Conservation (phyloP, 805 yeast genomes). For the Zygosaccharomyces bisporus region DNA sequence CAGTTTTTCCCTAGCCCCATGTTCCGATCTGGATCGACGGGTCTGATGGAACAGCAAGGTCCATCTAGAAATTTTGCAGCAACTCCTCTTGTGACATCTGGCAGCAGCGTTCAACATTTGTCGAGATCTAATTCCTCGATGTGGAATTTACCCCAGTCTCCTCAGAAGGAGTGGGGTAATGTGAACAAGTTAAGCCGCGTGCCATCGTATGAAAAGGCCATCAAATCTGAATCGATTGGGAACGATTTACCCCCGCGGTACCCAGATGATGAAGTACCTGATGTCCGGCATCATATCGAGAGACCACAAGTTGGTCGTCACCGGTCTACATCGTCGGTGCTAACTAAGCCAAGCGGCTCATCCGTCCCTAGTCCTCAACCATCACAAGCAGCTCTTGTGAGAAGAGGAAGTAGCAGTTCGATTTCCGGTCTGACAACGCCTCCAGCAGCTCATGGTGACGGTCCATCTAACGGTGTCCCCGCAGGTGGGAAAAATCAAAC, state of each 20-base stretch:
- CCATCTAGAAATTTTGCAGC: not conserved
- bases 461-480: constrained; percentile 9
- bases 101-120: constrained; percentile 2
- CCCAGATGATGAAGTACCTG: constrained; percentile 16
- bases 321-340: constrained; percentile 24
- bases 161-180: constrained; percentile 40
- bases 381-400: constrained; percentile 20
- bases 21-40: constrained; percentile 4
- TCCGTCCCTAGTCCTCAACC: constrained; percentile 9
- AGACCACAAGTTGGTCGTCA: constrained; percentile 31
- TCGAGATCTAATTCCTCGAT: constrained; percentile 5
- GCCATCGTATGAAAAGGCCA: constrained; percentile 81
- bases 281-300: constrained; percentile 17
- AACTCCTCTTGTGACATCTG: constrained; percentile 3
- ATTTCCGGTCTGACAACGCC: constrained; percentile 22
- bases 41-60: not conserved
- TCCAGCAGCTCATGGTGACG: constrained; percentile 16
- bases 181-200: constrained; percentile 54
- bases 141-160: constrained; percentile 39
- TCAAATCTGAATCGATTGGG: constrained; percentile 49
- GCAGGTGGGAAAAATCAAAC: constrained; percentile 18
- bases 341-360: constrained; percentile 17
- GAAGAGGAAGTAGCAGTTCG: constrained; percentile 29
- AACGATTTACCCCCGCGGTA: constrained; percentile 71
- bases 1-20: constrained; percentile 1